Evolutionary conservation across 345 rosid species (phyloP), one percentile per base, ranked within the genome.

Genomic region (Populus euphratica): DNA sequence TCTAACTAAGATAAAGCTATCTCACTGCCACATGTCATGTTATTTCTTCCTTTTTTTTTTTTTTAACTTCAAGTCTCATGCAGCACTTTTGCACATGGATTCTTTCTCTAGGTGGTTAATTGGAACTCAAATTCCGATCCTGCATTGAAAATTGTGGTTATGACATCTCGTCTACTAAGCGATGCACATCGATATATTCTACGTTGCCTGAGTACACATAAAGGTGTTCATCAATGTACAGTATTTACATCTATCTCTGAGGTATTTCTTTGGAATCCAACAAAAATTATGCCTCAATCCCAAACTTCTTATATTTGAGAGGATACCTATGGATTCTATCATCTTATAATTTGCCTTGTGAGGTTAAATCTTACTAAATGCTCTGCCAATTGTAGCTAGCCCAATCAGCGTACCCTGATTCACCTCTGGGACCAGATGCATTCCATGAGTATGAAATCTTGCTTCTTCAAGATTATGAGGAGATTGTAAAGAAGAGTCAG

Each of bases 391-490:
- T 83, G 81, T 83, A 93, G 98, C 86, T 87, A 79, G 91, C 96
- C 81, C 98, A 95, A 82, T 91, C 96, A 68, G 87, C 86, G 12
- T 93, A 84, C 77, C 91, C 96, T 50, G 93, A 92, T 82, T 95
- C 97, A 66, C 99, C 99, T 82, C 82, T 93, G 69, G 98, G 99
- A 78, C 89, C 98, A 36, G 98, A 95, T 77, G 99, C 98, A 52
- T 95, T 89, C 82, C 89, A 67, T 68, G 99, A 95, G 81, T 95
- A 93, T 73, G 93, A 92, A 86, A 80, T 89, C 49, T 85, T 95
- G 87, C 99, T 95, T 87, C 91, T 88, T 79, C 99, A 91, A 86
- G 99, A 95, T 86, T 93, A 90, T 78, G 91, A 95, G 74, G 99
- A 93, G 86, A 92, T 88, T 78, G 78, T 86, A 72, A 92, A 83